Base-by-base conservation (phyloP, 345 rosid genomes). In the Euphorbia pulcherrima region DNA sequence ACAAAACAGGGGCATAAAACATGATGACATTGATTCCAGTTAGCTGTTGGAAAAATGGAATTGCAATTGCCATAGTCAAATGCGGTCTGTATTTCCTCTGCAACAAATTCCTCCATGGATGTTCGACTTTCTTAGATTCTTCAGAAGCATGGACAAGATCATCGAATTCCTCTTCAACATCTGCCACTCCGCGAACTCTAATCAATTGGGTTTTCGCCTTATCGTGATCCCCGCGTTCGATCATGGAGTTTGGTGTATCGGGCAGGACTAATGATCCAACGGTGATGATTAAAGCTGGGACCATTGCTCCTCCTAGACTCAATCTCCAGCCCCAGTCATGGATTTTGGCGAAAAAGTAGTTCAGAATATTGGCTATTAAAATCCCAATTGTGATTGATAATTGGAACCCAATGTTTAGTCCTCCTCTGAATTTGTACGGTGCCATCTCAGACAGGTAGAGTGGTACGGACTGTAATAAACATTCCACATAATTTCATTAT, bases 371-470 rank as follows among this genome's bases (percentile, higher is more conserved):
- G 72, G 99, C 97, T 5, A 90, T 69, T 0, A 94, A 84, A 60
- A 92, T 94, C 1, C 97, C 99, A 33, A 92, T 29, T 12, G 99
- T 94, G 78, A 94, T 94, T 2, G 97, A 91, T 16, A 94, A 69
- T 48, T 94, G 99, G 76, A 94, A 94, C 7, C 97, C 97, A 3
- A 89, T 89, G 87, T 94, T 94, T 46, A 94, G 68, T 6, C 96
- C 83, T 68, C 97, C 97, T 79, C 99, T 89, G 83, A 63, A 94
- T 77, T 60, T 89, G 93, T 94, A 92, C 1, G 99, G 99, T 23
- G 99, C 96, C 99, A 89, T 90, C 78, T 94, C 99, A 0, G 99
- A 94, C 17, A 94, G 84, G 78, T 94, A 94, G 2, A 94, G 88
- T 53, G 99, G 99, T 75, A 92, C 99, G 7, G 97, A 70, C 97